Evolutionary conservation across 169 alveolate species (phyloP).

Genomic region (Hepatocystis sp.): DNA sequence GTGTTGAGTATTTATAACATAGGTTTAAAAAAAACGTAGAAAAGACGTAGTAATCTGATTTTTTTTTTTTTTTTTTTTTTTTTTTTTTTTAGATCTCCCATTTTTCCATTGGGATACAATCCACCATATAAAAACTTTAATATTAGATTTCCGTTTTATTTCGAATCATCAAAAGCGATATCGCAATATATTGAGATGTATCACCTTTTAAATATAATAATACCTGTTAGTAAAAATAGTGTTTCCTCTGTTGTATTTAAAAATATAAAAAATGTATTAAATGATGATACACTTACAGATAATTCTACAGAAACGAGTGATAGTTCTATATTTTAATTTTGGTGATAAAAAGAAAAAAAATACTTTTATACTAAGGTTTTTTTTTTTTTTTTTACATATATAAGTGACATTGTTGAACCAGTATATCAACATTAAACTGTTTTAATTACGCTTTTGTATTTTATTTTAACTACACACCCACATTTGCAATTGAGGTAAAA

Average conservation of each 20-base stretch:
- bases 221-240: constrained; percentile 54
- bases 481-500: too few species aligned
- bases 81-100: constrained; percentile 53
- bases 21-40: too few species aligned
- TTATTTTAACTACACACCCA: too few species aligned
- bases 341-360: too few species aligned
- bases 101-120: constrained; percentile 51
- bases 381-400: too few species aligned
- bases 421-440: too few species aligned
- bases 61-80: background rate
- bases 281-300: background rate
- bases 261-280: background rate
- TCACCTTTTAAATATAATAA: constrained; percentile 59
- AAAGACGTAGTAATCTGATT: too few species aligned
- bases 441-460: too few species aligned
- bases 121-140: constrained; percentile 66
- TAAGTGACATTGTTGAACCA: too few species aligned
- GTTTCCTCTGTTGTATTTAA: constrained; percentile 21
- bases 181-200: constrained; percentile 57
- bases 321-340: constrained; percentile 57
- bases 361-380: too few species aligned
- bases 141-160: constrained; percentile 73
- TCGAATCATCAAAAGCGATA: constrained; percentile 48
- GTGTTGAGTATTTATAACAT: too few species aligned
- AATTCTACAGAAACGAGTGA: constrained; percentile 39